A percentile compares a stretch with the other conserved stretches of the same genome.
These are phyloP conservation scores for Tuber melanosporum DNA, from an alignment of 495 filamentous ascomycete genomes.

Conservation along the genomic window DNA sequence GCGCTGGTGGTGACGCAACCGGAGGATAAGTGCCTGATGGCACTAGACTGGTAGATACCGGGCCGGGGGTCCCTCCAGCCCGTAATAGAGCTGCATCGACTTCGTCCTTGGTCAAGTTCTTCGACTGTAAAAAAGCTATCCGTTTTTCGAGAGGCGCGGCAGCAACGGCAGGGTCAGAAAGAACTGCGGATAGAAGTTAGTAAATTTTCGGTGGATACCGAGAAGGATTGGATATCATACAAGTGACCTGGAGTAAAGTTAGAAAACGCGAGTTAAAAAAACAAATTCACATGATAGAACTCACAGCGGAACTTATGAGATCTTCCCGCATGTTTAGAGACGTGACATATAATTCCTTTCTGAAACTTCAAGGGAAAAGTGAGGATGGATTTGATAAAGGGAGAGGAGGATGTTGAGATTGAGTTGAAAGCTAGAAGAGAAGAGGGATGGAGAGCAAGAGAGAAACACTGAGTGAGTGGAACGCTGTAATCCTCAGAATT, in stretches of 20 bases:
- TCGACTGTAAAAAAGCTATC: slow-evolving; percentile 87
- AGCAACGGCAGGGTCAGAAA: slow-evolving; percentile 88
- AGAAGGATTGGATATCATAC: slow-evolving; percentile 40
- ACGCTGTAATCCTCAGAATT: slow-evolving; percentile 18
- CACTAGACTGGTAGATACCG: slow-evolving; percentile 30
- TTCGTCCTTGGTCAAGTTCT: slow-evolving; percentile 95
- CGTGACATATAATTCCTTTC: not conserved
- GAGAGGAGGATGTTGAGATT: not conserved
- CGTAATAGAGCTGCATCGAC: slow-evolving; percentile 76
- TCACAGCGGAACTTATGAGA: slow-evolving; percentile 71
- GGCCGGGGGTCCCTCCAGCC: slow-evolving; percentile 52
- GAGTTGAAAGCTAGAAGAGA: slow-evolving; percentile 6
- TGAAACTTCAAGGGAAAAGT: not conserved
- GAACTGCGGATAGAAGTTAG: slow-evolving; percentile 53
- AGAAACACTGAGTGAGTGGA: slow-evolving; percentile 6
- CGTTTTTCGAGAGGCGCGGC: slow-evolving; percentile 85
- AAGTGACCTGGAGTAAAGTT: slow-evolving; percentile 49
- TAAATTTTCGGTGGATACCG: slow-evolving; percentile 8
- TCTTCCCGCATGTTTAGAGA: slow-evolving; percentile 65
- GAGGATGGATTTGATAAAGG: not conserved
- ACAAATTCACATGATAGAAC: slow-evolving; percentile 35
- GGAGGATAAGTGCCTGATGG: slow-evolving; percentile 15
- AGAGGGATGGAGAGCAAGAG: not conserved
- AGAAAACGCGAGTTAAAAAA: not conserved
- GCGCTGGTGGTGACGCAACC: slow-evolving; percentile 46